Evolutionary conservation across 2,329 filamentous ascomycete genomes (phyloP).

Genomic region (Lecanoromycetidae sp.): DNA sequence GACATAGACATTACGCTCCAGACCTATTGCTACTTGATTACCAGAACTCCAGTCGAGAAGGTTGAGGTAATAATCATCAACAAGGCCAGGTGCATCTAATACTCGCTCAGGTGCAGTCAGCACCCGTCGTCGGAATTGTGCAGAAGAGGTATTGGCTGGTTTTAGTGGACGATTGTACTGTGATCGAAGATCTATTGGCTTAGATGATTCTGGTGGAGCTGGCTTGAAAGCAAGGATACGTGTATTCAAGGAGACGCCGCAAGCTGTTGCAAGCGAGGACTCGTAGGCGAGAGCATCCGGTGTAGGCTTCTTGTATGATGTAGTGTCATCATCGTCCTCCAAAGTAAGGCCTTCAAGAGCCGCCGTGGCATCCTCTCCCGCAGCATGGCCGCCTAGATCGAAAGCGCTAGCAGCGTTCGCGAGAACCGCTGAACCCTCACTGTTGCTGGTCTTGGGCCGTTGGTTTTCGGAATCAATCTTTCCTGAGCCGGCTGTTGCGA

Average conservation of each 20-base stretch:
- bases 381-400: slow-evolving; percentile 47
- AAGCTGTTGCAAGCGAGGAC: slow-evolving; percentile 78
- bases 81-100: slow-evolving; percentile 84
- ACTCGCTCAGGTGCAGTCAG: slow-evolving; percentile 92
- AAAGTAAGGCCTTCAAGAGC: slow-evolving; percentile 71
- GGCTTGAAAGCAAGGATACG: slow-evolving; percentile 98
- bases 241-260: slow-evolving; percentile 84
- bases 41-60: slow-evolving; percentile 94
- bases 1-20: slow-evolving; percentile 94
- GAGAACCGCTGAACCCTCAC: slow-evolving; percentile 63
- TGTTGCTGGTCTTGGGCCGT: slow-evolving; percentile 57
- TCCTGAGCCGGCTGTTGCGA: slow-evolving; percentile 65
- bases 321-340: slow-evolving; percentile 56
- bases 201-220: slow-evolving; percentile 91
- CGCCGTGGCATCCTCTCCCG: slow-evolving; percentile 62
- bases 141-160: slow-evolving; percentile 57
- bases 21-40: slow-evolving; percentile 94
- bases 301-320: slow-evolving; percentile 62
- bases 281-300: slow-evolving; percentile 86
- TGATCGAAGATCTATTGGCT: slow-evolving; percentile 91
- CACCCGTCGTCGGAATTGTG: slow-evolving; percentile 82
- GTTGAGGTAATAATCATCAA: slow-evolving; percentile 99
- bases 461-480: slow-evolving; percentile 70
- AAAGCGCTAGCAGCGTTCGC: slow-evolving; percentile 60
- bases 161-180: slow-evolving; percentile 97